Percentiles rank a stretch among this genome's conserved stretches.
phyloP scores from a whole-genome alignment of 129 eudicot genomes.

The Escallonia rubra region DNA sequence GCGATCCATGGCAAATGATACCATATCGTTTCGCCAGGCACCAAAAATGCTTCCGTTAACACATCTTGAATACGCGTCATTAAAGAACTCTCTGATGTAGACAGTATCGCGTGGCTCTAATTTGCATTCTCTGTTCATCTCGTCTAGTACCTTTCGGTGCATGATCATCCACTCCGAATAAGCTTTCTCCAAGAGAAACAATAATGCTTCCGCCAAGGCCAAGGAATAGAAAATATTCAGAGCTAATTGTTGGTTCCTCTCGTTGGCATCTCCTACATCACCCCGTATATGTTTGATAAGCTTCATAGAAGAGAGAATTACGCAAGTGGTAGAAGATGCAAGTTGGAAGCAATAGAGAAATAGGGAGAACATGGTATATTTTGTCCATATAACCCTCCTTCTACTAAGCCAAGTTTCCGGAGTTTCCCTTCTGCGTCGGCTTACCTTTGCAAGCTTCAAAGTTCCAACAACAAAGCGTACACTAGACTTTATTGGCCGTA shows the following conservation, averaged over 20 bases:
- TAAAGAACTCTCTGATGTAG: slow-evolving; percentile 64
- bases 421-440: slow-evolving; percentile 2
- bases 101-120: slow-evolving; percentile 63
- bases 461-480: slow-evolving; percentile 30
- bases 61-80: slow-evolving; percentile 76
- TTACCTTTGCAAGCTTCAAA: slow-evolving; percentile 16
- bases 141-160: slow-evolving; percentile 40
- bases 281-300: slow-evolving; percentile 50
- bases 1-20: slow-evolving; percentile 80
- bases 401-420: slow-evolving; percentile 19
- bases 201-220: slow-evolving; percentile 81
- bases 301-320: slow-evolving; percentile 57
- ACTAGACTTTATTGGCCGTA: slow-evolving; percentile 46
- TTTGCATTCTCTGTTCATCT: slow-evolving; percentile 60
- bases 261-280: slow-evolving; percentile 28
- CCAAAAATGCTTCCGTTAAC: slow-evolving; percentile 73
- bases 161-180: slow-evolving; percentile 83
- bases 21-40: slow-evolving; percentile 93
- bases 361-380: slow-evolving; percentile 68
- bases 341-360: slow-evolving; percentile 76
- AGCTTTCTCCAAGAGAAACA: slow-evolving; percentile 81
- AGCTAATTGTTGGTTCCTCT: slow-evolving; percentile 60
- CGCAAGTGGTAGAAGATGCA: slow-evolving; percentile 61
- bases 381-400: slow-evolving; percentile 54
- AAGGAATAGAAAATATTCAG: slow-evolving; percentile 66